Evolutionary conservation across 352 stramenopile species (phyloP), one percentile per base, ranked within the genome.

Genomic region (Phytophthora sp.): DNA sequence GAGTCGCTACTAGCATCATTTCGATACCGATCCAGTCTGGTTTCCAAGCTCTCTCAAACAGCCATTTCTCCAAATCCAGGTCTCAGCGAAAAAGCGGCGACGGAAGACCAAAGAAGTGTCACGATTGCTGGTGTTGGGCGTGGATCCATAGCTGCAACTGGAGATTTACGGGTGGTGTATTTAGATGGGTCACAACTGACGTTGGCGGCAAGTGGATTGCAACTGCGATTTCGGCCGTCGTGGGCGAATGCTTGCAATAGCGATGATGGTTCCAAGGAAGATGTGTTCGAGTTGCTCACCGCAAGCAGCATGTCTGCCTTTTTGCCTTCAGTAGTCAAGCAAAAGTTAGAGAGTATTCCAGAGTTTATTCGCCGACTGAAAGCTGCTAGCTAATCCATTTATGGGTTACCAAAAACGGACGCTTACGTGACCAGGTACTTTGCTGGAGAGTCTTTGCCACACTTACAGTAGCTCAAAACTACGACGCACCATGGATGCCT

Each of bases 321-420:
- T 30, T 44, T 86, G 2, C 76, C 76, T 2, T 76, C 74, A 1
- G 54, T 38, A 3, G 74, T 86, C n/a, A 79, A 76, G 39, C 66
- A 74, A 17, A 79, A 81, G 54, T 56, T 86, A 27, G 74, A 77
- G 54, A 72, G 56, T 57, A 67, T 86, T n/a, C 77, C 77, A 0
- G 69, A 72, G n/a, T 86, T 86, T 34, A 86, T 86, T 17, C 71
- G 74, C 30, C 57, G 61, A 34, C 74, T 86, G 3, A 76, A 74
- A 50, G 64, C 42, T 27, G 41, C 21, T 11, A 50, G 21, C 17
- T 73, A 52, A 42, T 61, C 48, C 53, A 69, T 55, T 66, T 74
- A 66, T 66, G 52, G 65, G 42, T 9, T 30, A 28, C 15, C 32
- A 52, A 17, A 45, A 69, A 62, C 46, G 45, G 46, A 69, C 64